Percentiles rank a stretch among this genome's conserved stretches.
Conservation (phyloP, 2,329 filamentous ascomycete species). For the Leptographium procerum region DNA sequence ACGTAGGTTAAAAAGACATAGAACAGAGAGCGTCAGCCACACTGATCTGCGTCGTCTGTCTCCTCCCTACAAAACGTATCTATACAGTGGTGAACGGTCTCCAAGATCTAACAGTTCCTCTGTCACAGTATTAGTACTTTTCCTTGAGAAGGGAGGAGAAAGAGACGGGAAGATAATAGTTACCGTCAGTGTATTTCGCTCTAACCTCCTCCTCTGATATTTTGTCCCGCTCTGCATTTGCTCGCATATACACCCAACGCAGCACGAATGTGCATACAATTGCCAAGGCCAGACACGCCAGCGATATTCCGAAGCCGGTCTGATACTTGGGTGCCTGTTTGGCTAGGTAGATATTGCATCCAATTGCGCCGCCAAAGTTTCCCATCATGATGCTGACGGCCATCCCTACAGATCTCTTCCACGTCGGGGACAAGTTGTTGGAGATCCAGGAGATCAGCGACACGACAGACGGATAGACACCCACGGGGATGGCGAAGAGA, state of each 20-base stretch:
- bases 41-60: not conserved
- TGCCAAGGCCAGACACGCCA: not conserved
- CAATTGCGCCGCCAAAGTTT: slow-evolving; percentile 32
- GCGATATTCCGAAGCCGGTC: slow-evolving; percentile 22
- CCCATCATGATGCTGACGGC: not conserved
- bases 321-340: slow-evolving; percentile 22
- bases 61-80: slow-evolving; percentile 16
- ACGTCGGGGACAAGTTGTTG: slow-evolving; percentile 1
- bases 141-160: not conserved
- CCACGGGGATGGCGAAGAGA: slow-evolving; percentile 31
- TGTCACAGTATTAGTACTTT: not conserved
- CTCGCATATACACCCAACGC: not conserved
- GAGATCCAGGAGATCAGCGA: slow-evolving; percentile 30
- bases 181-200: slow-evolving; percentile 14
- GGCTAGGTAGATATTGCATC: slow-evolving; percentile 23
- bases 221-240: slow-evolving; percentile 16
- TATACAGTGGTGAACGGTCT: slow-evolving; percentile 20
- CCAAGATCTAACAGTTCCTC: slow-evolving; percentile 21
- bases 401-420: slow-evolving; percentile 1
- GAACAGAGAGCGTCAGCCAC: too few species aligned
- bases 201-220: slow-evolving; percentile 17
- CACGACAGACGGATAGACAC: slow-evolving; percentile 26
- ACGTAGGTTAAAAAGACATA: too few species aligned
- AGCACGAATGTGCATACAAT: not conserved
- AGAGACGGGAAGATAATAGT: not conserved